Evolutionary conservation across 371 early-diverging fungal genomes (phyloP).

Genomic region (Circinella minor): DNA sequence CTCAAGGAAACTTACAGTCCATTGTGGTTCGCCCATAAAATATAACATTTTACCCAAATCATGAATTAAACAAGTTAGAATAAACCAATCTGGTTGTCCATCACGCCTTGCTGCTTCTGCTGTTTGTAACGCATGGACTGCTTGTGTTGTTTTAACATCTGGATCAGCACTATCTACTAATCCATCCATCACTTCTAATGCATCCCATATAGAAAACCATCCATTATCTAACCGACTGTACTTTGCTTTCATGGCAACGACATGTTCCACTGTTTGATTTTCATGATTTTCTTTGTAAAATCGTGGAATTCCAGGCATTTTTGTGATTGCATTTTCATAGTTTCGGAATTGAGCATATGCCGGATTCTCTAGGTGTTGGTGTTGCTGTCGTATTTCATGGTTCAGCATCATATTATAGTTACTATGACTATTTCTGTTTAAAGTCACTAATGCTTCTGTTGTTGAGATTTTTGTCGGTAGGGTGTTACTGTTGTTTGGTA

Average conservation of each 20-base stretch:
- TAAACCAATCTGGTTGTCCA: slow-evolving; percentile 58
- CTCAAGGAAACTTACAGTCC: slow-evolving; percentile 43
- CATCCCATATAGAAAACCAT: slow-evolving; percentile 59
- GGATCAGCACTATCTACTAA: slow-evolving; percentile 60
- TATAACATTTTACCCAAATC: slow-evolving; percentile 62
- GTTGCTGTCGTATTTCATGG: too few species aligned
- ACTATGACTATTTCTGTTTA: background rate
- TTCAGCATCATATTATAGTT: background rate
- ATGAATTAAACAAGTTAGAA: slow-evolving; percentile 58
- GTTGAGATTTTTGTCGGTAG: background rate
- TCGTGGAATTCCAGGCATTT: slow-evolving; percentile 9
- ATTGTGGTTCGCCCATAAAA: slow-evolving; percentile 57
- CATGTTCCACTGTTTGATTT: slow-evolving; percentile 47
- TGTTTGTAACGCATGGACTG: slow-evolving; percentile 60
- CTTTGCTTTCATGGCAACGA: slow-evolving; percentile 34
- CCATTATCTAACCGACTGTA: slow-evolving; percentile 36
- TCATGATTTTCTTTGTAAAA: slow-evolving; percentile 48
- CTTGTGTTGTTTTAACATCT: slow-evolving; percentile 52
- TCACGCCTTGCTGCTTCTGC: slow-evolving; percentile 62
- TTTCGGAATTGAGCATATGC: background rate
- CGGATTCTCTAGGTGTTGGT: too few species aligned
- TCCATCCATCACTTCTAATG: slow-evolving; percentile 50
- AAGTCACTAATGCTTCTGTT: background rate
- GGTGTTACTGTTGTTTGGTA: background rate
- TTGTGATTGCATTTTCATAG: slow-evolving; percentile 1